Evolutionary conservation across 2,329 filamentous ascomycete genomes (phyloP).

Genomic region (Proliferodiscus dingleyae): DNA sequence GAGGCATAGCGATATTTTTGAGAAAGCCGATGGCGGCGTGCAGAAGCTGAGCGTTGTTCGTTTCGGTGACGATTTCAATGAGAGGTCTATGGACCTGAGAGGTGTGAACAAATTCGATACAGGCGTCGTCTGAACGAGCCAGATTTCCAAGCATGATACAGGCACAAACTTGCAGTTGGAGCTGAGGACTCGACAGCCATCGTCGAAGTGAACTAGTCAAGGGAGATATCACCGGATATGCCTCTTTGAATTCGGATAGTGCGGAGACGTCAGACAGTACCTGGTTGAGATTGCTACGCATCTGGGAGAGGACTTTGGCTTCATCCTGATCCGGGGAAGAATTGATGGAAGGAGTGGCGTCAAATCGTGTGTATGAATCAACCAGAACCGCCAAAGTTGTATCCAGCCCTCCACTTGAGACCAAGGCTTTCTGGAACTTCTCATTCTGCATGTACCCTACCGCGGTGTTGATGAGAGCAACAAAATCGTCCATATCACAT

Average conservation of each 20-base stretch:
- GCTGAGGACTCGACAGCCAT: conserved; percentile 42
- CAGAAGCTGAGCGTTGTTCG: conserved; percentile 45
- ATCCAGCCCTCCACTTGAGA: conserved; percentile 33
- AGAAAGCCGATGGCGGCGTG: conserved; percentile 56
- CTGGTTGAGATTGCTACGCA: conserved; percentile 47
- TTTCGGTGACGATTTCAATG: conserved; percentile 39
- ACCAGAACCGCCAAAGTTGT: conserved; percentile 46
- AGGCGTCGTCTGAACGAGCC: conserved; percentile 52
- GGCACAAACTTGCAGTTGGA: conserved; percentile 49
- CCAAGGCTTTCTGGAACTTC: conserved; percentile 44
- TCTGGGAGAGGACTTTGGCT: conserved; percentile 44
- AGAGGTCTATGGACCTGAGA: conserved; percentile 43
- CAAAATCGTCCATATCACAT: conserved; percentile 51
- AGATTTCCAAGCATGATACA: conserved; percentile 60
- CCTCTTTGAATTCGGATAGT: conserved; percentile 40
- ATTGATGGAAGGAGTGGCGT: conserved; percentile 26
- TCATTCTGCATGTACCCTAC: conserved; percentile 52
- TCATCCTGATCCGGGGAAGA: conserved; percentile 34
- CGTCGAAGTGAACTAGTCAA: conserved; percentile 39
- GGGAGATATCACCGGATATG: conserved; percentile 39
- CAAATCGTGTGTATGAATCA: conserved; percentile 42
- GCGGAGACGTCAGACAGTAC: conserved; percentile 48
- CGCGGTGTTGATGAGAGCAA: conserved; percentile 46
- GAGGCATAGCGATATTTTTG: conserved; percentile 59
- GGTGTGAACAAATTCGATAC: conserved; percentile 44